phyloP scores from a whole-genome alignment of 495 filamentous ascomycete genomes.

The Astrothelium subdiscretum region DNA sequence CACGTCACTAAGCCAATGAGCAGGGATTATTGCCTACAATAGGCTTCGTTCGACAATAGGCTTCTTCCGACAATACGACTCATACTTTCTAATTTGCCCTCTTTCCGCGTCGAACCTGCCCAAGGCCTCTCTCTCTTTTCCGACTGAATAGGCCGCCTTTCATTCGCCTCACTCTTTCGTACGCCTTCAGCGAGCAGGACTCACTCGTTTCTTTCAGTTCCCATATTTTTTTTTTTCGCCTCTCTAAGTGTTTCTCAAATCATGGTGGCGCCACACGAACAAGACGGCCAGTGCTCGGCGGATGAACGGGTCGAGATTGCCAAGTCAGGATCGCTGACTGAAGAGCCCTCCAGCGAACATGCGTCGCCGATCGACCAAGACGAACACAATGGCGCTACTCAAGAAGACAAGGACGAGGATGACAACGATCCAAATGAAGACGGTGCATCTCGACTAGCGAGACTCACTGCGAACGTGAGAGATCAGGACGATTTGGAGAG shows the following conservation, averaged over 20 bases:
- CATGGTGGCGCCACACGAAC: not conserved
- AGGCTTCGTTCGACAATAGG: not conserved
- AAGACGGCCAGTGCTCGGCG: not conserved
- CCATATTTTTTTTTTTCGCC: not conserved
- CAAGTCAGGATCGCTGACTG: too few species aligned
- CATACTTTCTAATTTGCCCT: not conserved
- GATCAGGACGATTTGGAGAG: slow-evolving; percentile 64
- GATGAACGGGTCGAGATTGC: too few species aligned
- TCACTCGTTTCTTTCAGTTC: too few species aligned
- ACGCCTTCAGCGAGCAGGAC: not conserved
- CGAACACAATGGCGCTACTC: not conserved
- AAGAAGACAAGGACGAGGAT: slow-evolving; percentile 26
- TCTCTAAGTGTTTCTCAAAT: not conserved
- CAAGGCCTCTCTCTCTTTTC: not conserved
- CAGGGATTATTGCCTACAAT: not conserved
- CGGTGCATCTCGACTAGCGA: slow-evolving; percentile 5
- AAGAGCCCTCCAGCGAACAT: not conserved
- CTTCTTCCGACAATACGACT: not conserved
- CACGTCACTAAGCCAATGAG: not conserved
- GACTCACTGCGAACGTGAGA: slow-evolving; percentile 50
- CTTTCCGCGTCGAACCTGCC: not conserved
- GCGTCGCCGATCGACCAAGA: not conserved
- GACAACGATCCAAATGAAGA: slow-evolving; percentile 30
- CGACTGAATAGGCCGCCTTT: not conserved
- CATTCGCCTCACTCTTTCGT: not conserved